Percentiles rank a stretch among this genome's conserved stretches.
Conservation (phyloP, 495 filamentous ascomycete species). For the Penicillium goetzii region DNA sequence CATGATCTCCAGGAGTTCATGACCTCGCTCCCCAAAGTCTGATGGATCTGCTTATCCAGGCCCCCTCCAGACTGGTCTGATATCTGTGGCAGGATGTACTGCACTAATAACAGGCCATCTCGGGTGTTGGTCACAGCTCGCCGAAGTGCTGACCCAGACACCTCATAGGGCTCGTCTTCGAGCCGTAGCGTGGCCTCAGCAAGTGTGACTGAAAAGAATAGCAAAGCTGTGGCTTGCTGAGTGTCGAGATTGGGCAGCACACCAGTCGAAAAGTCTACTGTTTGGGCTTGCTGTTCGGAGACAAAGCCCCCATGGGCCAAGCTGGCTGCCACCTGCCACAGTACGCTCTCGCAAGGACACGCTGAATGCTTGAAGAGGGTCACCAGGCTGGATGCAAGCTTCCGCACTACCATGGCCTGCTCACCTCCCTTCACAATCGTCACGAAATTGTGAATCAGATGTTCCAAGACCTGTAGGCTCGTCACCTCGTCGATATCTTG, state of each 20-base stretch:
- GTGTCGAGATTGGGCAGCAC: constrained; percentile 55
- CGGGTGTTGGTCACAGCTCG: constrained; percentile 37
- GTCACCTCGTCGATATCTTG: constrained; percentile 62
- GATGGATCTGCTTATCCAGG: constrained; percentile 38
- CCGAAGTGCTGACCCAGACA: constrained; percentile 20
- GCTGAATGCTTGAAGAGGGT: constrained; percentile 77
- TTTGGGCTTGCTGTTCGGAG: constrained; percentile 53
- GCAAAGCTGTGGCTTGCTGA: constrained; percentile 57
- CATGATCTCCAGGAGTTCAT: constrained; percentile 22
- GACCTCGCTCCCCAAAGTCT: constrained; percentile 44
- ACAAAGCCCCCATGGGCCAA: constrained; percentile 58
- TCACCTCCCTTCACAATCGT: constrained; percentile 60
- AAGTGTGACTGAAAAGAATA: constrained; percentile 74
- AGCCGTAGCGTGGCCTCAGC: constrained; percentile 66
- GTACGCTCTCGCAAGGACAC: constrained; percentile 65
- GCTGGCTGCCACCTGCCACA: constrained; percentile 68
- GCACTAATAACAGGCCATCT: constrained; percentile 44
- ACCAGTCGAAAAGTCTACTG: constrained; percentile 47
- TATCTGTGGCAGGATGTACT: constrained; percentile 42
- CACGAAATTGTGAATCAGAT: constrained; percentile 70
- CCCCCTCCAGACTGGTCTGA: constrained; percentile 32
- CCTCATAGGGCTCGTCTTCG: constrained; percentile 28
- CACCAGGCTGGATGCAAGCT: constrained; percentile 81
- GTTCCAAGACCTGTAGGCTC: constrained; percentile 65
- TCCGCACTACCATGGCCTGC: constrained; percentile 70